Conservation (phyloP, 2,329 filamentous ascomycete genomes). For the Ophiostoma populinum region DNA sequence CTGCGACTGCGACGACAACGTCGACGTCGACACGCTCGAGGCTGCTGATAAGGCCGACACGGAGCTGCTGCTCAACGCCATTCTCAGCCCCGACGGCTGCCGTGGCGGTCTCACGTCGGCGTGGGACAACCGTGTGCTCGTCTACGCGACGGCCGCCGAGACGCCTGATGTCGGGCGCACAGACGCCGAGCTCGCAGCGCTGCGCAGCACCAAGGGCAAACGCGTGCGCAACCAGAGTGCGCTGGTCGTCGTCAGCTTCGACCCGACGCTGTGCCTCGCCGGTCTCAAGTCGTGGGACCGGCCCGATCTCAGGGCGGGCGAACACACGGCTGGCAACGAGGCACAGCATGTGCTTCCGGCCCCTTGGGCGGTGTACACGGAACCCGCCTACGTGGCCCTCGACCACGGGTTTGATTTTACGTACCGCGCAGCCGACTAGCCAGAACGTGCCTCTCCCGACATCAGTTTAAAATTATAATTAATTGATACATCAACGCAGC, state of each 20-base stretch:
- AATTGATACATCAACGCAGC: not conserved
- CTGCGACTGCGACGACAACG: not conserved
- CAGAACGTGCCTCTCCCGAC: not conserved
- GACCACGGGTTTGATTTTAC: not conserved
- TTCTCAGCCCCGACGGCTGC: constrained; percentile 23
- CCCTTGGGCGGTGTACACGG: not conserved
- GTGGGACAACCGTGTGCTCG: constrained; percentile 29
- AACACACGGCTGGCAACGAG: not conserved
- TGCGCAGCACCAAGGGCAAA: constrained; percentile 9
- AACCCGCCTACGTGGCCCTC: not conserved
- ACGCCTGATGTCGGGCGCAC: no score
- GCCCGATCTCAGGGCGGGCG: no score
- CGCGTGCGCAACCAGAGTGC: constrained; percentile 15
- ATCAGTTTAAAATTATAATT: not conserved
- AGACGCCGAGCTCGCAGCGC: no score
- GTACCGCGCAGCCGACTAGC: not conserved
- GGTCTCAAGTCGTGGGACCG: constrained; percentile 4
- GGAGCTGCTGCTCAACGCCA: constrained; percentile 17
- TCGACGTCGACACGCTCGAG: constrained; percentile 18
- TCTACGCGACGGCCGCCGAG: constrained; percentile 23
- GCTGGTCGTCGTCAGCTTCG: constrained; percentile 26
- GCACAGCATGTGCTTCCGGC: not conserved
- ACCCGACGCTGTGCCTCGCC: constrained; percentile 15
- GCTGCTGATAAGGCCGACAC: not conserved
- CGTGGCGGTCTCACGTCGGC: constrained; percentile 21